Conservation (phyloP, 495 filamentous ascomycete species). For the Podospora sp. region DNA sequence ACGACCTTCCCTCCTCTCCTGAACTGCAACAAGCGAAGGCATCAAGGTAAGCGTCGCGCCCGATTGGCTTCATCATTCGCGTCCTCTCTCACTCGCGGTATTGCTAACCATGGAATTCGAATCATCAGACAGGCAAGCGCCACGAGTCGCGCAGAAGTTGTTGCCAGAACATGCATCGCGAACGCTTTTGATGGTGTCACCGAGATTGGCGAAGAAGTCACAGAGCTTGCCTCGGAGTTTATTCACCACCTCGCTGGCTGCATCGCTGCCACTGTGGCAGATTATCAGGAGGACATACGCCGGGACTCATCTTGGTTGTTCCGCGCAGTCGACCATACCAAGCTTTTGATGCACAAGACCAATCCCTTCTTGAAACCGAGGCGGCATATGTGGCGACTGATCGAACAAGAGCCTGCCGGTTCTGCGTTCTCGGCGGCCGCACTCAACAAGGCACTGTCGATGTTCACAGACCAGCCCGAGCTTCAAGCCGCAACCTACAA, state of each 20-base stretch:
- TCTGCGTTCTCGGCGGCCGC: slow-evolving; percentile 2
- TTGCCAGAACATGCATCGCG: slow-evolving; percentile 7
- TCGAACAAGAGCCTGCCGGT: neutral
- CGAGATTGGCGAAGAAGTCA: neutral
- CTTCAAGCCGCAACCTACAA: neutral
- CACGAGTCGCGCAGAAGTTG: slow-evolving; percentile 3
- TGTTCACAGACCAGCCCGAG: neutral
- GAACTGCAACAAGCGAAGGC: neutral
- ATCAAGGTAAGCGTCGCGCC: neutral
- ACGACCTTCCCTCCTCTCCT: neutral
- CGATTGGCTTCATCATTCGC: neutral
- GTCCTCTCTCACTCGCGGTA: neutral
- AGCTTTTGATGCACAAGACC: neutral
- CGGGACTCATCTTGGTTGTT: neutral
- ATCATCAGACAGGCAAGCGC: neutral
- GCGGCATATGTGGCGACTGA: slow-evolving; percentile 1
- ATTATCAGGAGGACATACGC: slow-evolving; percentile 3
- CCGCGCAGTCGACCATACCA: neutral
- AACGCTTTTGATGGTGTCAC: neutral
- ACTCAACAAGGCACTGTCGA: neutral
- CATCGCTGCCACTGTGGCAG: neutral
- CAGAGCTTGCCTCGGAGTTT: neutral
- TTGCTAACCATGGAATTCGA: neutral
- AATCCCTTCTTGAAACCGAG: neutral
- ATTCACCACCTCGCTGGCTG: neutral